These are phyloP conservation scores for Dendrothele bispora DNA, from an alignment of 768 basidiomycete species.

Conservation along the genomic window DNA sequence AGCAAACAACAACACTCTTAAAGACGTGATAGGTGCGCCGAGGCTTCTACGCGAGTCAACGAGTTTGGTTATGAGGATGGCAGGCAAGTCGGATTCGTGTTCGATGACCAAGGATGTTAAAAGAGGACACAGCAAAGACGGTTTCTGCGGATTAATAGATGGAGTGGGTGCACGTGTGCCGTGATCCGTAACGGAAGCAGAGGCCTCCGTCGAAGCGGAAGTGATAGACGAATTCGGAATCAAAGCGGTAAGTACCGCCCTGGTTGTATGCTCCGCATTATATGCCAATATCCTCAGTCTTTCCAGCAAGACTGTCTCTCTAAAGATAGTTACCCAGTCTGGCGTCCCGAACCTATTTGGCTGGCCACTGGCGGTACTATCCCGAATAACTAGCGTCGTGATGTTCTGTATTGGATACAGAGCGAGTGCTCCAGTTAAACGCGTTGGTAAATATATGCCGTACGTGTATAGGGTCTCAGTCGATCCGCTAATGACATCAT, in stretches of 20 bases:
- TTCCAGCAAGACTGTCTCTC: background rate
- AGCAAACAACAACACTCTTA: background rate
- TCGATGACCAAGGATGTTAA: background rate
- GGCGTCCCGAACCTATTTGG: constrained; percentile 3
- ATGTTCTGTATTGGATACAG: constrained; percentile 2
- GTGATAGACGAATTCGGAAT: no score
- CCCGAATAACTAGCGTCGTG: constrained; percentile 3
- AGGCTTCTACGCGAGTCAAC: constrained; percentile 1
- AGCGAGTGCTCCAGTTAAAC: background rate
- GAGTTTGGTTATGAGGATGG: constrained; percentile 6
- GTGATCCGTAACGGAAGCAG: no score
- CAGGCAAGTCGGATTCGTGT: constrained; percentile 6
- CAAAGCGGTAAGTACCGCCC: constrained; percentile 5
- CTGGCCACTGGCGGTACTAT: constrained; percentile 5
- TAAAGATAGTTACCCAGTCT: constrained; percentile 3
- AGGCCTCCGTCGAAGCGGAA: no score
- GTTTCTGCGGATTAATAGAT: no score
- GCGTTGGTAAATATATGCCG: background rate
- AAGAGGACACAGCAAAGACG: constrained; percentile 5
- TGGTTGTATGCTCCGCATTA: constrained; percentile 1
- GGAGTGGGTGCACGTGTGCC: no score
- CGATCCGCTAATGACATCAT: constrained; percentile 1
- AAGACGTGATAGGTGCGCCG: constrained; percentile 1
- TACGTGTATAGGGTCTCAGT: constrained; percentile 1
- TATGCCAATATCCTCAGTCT: constrained; percentile 6